Base-by-base conservation (phyloP, 1,284 basidiomycete genomes). In the Sporisorium iseilematis-ciliati region DNA sequence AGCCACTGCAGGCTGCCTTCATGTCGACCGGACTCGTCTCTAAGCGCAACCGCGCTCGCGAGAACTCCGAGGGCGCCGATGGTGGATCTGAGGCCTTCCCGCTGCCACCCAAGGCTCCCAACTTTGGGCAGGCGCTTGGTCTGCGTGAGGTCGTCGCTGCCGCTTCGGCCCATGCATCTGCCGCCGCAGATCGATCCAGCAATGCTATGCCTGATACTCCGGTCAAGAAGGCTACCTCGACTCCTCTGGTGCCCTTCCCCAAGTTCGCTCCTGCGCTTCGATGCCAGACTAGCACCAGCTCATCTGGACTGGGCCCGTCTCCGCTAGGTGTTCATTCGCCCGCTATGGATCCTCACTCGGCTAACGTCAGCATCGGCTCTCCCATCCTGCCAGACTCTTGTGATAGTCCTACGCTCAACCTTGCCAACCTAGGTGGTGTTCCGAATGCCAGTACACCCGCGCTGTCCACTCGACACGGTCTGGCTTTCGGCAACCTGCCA, bases 191-290 rank as follows among this genome's bases (percentile, higher is more conserved):
- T 41, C 56, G 63, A 18, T 21, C 56, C 2, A 56, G 50, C 45
- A 56, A 69, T 43, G 48, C 75, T 8, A 87, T 87, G 86, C 86
- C 86, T 18, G 86, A 87, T 57, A 87, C 86, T 3, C 86, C 86
- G 0, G 79, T 85, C 68, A 85, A 85, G 71, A 81, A 77, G 40
- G 63, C 70, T 11, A 64, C 63, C 26, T 63, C 67, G 20, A 61
- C 68, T 7, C 55, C 65, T 10, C 23, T 77, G 53, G 58, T 77
- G 31, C 75, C 75, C 2, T 77, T 77, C 42, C 69, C 74, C 43
- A 67, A 68, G 48, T 60, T 69, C 25, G 40, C 49, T 20, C 46
- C 72, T 25, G 65, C 59, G 21, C 58, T 75, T 45, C 65, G 72
- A 20, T 54, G 51, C 40, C 63, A 70, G 33, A 45, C 49, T 33